Evolutionary conservation across 2,329 filamentous ascomycete species (phyloP).

Genomic region (Hirsutella minnesotensis): DNA sequence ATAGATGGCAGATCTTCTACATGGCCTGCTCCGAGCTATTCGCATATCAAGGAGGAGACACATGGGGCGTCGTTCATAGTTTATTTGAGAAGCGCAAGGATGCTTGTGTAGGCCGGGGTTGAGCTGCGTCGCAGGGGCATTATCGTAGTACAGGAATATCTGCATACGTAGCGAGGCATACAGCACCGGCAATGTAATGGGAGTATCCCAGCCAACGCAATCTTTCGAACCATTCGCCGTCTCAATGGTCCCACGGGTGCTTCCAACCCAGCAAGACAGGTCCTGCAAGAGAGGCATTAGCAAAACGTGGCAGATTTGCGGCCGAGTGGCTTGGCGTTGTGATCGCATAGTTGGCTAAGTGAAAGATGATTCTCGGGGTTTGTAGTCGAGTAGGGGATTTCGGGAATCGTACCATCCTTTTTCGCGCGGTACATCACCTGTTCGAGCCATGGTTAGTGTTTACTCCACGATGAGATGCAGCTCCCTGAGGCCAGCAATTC

Average conservation of each 20-base stretch:
- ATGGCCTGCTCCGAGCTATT: slow-evolving; percentile 61
- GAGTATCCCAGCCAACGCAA: background rate
- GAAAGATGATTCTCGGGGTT: too few species aligned
- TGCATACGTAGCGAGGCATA: too few species aligned
- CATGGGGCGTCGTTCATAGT: slow-evolving; percentile 57
- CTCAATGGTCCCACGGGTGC: slow-evolving; percentile 90
- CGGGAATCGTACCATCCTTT: slow-evolving; percentile 60
- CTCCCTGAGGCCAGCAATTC: background rate
- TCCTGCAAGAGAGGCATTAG: slow-evolving; percentile 24
- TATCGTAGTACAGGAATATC: too few species aligned
- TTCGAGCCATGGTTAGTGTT: background rate
- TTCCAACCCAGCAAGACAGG: slow-evolving; percentile 82
- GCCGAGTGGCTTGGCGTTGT: too few species aligned
- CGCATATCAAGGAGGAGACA: slow-evolving; percentile 51
- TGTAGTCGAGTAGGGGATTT: background rate
- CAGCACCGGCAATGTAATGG: too few species aligned
- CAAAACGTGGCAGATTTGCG: too few species aligned
- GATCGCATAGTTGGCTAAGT: too few species aligned
- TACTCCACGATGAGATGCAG: background rate
- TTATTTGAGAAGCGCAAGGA: slow-evolving; percentile 47
- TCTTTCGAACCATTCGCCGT: background rate
- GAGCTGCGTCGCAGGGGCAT: too few species aligned
- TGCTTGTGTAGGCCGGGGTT: background rate
- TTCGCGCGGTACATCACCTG: slow-evolving; percentile 94
- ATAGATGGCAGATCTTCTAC: slow-evolving; percentile 63